Evolutionary conservation across 2,329 filamentous ascomycete species (phyloP).

Genomic region (Knufia petricola): DNA sequence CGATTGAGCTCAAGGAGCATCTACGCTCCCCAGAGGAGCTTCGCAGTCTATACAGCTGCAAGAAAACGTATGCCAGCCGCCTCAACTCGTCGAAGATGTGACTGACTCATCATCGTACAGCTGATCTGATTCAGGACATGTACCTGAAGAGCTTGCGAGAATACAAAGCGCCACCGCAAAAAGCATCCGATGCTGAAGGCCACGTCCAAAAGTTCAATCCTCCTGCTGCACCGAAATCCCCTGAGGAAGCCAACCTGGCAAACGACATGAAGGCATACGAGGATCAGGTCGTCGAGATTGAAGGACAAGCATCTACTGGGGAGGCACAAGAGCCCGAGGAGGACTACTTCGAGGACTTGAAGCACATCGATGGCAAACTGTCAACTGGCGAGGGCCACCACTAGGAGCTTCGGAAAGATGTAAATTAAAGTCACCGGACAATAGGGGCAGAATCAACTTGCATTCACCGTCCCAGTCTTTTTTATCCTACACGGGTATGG

Average conservation of each 20-base stretch:
- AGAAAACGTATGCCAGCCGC: conserved; percentile 46
- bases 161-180: conserved; percentile 80
- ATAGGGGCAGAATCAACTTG: not conserved
- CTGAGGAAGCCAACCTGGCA: conserved; percentile 89
- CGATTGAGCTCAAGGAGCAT: conserved; percentile 36
- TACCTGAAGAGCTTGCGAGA: conserved; percentile 93
- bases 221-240: conserved; percentile 73
- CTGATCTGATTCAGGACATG: conserved; percentile 94
- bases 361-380: conserved; percentile 47
- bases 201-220: conserved; percentile 79
- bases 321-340: conserved; percentile 51
- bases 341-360: conserved; percentile 69
- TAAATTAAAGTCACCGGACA: conserved; percentile 1
- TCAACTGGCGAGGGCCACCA: conserved; percentile 28
- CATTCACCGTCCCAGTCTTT: not conserved
- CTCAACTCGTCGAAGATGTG: not conserved
- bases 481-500: too few species aligned
- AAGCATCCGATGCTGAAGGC: conserved; percentile 77
- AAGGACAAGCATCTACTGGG: conserved; percentile 61
- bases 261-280: conserved; percentile 91
- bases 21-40: conserved; percentile 49
- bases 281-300: conserved; percentile 84
- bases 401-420: conserved; percentile 9
- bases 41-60: conserved; percentile 49
- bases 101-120: conserved; percentile 38